Conservation (phyloP, 305 asterid genomes). For the Salvia sclarea region DNA sequence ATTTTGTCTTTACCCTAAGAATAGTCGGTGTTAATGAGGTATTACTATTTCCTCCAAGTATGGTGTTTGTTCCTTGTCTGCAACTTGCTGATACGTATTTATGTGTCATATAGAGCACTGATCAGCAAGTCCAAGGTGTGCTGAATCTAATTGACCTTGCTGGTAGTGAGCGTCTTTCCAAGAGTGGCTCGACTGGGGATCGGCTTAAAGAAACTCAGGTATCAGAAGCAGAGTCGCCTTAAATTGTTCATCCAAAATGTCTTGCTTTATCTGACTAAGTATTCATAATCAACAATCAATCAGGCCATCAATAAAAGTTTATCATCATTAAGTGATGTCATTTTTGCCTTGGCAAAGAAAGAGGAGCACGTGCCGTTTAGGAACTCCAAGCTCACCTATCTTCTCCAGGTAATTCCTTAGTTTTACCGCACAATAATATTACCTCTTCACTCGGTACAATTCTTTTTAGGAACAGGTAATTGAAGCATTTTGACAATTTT, state of each 20-base stretch:
- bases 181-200: constrained; percentile 95
- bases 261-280: neutral
- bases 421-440: neutral
- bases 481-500: neutral
- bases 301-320: constrained; percentile 96
- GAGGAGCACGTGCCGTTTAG: constrained; percentile 97
- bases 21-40: constrained; percentile 90
- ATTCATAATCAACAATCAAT: neutral
- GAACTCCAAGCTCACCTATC: constrained; percentile 93
- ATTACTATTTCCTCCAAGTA: constrained; percentile 21
- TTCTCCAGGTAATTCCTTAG: constrained; percentile 79
- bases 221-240: constrained; percentile 16
- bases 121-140: constrained; percentile 93
- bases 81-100: constrained; percentile 4
- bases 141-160: constrained; percentile 93
- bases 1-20: constrained; percentile 85
- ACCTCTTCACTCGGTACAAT: neutral
- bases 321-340: constrained; percentile 92
- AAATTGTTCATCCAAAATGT: neutral
- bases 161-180: constrained; percentile 98
- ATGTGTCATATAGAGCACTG: constrained; percentile 58
- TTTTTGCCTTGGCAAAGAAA: constrained; percentile 90
- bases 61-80: neutral
- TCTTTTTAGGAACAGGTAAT: neutral
- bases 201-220: constrained; percentile 97